Conservation (phyloP, 129 eudicot genomes). For the Arctium minus region DNA sequence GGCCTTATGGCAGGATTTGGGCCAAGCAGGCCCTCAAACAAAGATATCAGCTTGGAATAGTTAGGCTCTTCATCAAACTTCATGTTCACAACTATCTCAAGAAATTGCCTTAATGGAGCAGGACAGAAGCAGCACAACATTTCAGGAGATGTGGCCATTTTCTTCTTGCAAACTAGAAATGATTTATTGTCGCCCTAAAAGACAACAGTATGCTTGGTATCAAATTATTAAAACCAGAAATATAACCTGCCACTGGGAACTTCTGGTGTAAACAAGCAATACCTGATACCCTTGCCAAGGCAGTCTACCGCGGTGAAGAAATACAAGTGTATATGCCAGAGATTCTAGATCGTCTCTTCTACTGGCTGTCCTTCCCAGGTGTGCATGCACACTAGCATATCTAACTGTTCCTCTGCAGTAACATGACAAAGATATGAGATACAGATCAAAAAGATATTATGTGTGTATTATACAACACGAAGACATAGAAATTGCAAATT, state of each 20-base stretch:
- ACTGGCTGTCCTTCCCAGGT: conserved; percentile 78
- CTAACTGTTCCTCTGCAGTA: conserved; percentile 55
- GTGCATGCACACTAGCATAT: conserved; percentile 81
- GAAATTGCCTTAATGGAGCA: conserved; percentile 58
- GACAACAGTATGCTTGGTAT: neutral
- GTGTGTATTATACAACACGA: neutral
- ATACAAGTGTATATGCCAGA: conserved; percentile 78
- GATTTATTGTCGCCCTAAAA: conserved; percentile 78
- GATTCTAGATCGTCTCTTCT: conserved; percentile 78
- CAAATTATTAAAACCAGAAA: neutral
- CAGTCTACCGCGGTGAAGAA: conserved; percentile 72
- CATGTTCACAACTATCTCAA: conserved; percentile 70
- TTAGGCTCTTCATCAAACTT: conserved; percentile 91
- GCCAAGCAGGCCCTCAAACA: conserved; percentile 64
- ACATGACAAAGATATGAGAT: neutral
- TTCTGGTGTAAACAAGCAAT: neutral
- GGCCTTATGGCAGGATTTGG: conserved; percentile 75
- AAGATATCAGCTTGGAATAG: conserved; percentile 70
- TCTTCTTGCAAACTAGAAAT: conserved; percentile 76
- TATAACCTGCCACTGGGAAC: neutral
- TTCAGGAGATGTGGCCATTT: conserved; percentile 77
- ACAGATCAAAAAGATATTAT: neutral
- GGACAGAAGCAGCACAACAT: conserved; percentile 65
- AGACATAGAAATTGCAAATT: neutral
- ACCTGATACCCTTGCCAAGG: conserved; percentile 99